Evolutionary conservation across 768 basidiomycete species (phyloP), one percentile per base, ranked within the genome.

Genomic region (Clitopilus passeckerianus): DNA sequence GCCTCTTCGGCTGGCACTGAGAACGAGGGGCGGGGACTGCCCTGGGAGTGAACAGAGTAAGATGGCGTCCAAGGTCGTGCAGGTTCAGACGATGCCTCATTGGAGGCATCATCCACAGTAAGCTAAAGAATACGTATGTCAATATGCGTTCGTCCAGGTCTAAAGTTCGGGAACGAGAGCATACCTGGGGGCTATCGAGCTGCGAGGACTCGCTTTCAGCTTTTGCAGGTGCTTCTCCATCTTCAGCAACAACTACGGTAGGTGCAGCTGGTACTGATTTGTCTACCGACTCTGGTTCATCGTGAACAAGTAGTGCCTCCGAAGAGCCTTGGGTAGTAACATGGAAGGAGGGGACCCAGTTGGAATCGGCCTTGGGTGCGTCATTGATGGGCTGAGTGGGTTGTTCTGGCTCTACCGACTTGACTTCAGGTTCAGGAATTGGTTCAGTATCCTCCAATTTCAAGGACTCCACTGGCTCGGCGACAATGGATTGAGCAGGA

Each of bases 261-360:
- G 53, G 18, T 27, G 34, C 52, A 24, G 57, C 14, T 43, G 20
- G 23, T 8, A 30, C 59, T 44, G 54, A 24, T 7, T 64, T 63
- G 56, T 68, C 64, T 10, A 52, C 14, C 15, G 57, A 53, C 24
- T 50, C 24, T 6, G 23, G 56, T 44, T 71, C 67, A 10, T 66
- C 64, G 16, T 68, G 69, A n/a, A 63, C 61, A 15, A 53, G 34
- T 10, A 57, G 8, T 14, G 64, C 62, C 22, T 61, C 59, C 35
- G 75, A 75, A 54, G 64, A 63, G 35, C 72, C 71, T 46, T 71
- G 62, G 24, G 80, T 76, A 12, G 72, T 79, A 22, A 83, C 82
- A 59, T 77, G 78, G 74, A 82, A 85, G 1, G 82, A 81, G 6
- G 81, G 77, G 14, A 75, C 77, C 79, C 78, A 83, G 27, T 80